A percentile compares a stretch with the other conserved stretches of the same genome.
These are phyloP conservation scores for Melastoma malabathricum DNA, from an alignment of 345 rosid genomes.

Conservation along the genomic window DNA sequence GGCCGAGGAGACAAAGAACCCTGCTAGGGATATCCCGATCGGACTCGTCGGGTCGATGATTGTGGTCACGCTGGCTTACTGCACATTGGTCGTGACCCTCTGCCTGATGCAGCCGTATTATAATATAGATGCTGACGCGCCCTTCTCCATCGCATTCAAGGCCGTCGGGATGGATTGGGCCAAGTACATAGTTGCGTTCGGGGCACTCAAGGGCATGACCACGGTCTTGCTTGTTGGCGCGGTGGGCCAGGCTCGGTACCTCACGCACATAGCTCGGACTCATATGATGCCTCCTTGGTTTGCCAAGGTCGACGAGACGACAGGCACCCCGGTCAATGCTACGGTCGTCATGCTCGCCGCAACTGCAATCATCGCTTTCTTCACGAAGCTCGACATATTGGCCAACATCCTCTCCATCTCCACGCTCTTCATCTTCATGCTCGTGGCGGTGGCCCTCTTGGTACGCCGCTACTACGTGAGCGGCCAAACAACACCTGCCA, in stretches of 20 bases:
- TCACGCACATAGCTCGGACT: slow-evolving; percentile 38
- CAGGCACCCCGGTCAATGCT: slow-evolving; percentile 33
- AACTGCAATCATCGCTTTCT: slow-evolving; percentile 55
- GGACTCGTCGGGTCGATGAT: slow-evolving; percentile 77
- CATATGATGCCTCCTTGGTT: slow-evolving; percentile 47
- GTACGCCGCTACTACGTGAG: slow-evolving; percentile 26
- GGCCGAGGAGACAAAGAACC: slow-evolving; percentile 90
- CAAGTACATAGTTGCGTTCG: slow-evolving; percentile 61
- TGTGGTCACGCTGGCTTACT: slow-evolving; percentile 37
- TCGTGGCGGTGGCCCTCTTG: slow-evolving; percentile 26
- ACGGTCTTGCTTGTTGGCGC: slow-evolving; percentile 42
- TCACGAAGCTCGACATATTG: slow-evolving; percentile 20
- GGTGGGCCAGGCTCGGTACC: slow-evolving; percentile 34
- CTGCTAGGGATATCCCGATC: slow-evolving; percentile 61
- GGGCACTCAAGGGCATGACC: slow-evolving; percentile 83
- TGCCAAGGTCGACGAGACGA: slow-evolving; percentile 20
- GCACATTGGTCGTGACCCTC: slow-evolving; percentile 39
- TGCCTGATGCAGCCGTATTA: slow-evolving; percentile 51
- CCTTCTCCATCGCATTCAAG: slow-evolving; percentile 62
- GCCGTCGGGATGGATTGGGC: slow-evolving; percentile 68
- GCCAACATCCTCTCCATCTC: slow-evolving; percentile 29
- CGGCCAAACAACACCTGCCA: slow-evolving; percentile 13
- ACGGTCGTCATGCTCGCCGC: slow-evolving; percentile 46
- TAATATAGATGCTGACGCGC: slow-evolving; percentile 39
- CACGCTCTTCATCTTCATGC: slow-evolving; percentile 29